Percentiles rank a stretch among this genome's conserved stretches.
Evolutionary conservation across 2,329 filamentous ascomycete species (phyloP).

Genomic region (Fusarium acutatum): DNA sequence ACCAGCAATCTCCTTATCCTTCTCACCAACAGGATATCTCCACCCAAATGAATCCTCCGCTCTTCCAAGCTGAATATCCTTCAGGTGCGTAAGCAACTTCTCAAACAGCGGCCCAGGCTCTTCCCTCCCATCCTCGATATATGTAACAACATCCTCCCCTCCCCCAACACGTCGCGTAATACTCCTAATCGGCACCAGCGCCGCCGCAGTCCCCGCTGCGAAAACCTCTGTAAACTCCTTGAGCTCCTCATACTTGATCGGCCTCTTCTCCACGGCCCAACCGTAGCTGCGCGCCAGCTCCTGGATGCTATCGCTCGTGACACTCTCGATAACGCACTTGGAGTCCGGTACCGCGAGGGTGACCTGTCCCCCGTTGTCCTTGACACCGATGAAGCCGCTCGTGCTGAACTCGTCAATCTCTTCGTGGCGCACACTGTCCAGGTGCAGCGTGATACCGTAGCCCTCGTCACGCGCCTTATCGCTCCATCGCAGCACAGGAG

Average conservation of each 20-base stretch:
- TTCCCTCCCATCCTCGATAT: slow-evolving; percentile 63
- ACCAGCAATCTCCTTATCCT: slow-evolving; percentile 54
- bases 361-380: slow-evolving; percentile 64
- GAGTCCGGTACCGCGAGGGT: slow-evolving; percentile 89
- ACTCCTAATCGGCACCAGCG: slow-evolving; percentile 89
- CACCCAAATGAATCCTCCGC: slow-evolving; percentile 80
- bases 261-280: slow-evolving; percentile 82
- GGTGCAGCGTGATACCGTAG: slow-evolving; percentile 92
- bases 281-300: slow-evolving; percentile 80
- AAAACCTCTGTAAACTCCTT: slow-evolving; percentile 75
- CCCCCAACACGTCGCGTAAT: slow-evolving; percentile 73
- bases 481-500: slow-evolving; percentile 87
- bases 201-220: slow-evolving; percentile 90
- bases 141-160: slow-evolving; percentile 60
- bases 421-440: slow-evolving; percentile 84
- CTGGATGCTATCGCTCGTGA: slow-evolving; percentile 82
- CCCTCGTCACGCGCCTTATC: slow-evolving; percentile 81
- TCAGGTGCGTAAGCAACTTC: slow-evolving; percentile 77
- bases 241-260: slow-evolving; percentile 71
- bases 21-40: slow-evolving; percentile 61
- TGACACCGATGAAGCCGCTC: slow-evolving; percentile 87
- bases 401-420: slow-evolving; percentile 98
- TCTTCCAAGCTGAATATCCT: slow-evolving; percentile 87
- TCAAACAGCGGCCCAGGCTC: slow-evolving; percentile 78
- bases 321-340: slow-evolving; percentile 84